Base-by-base conservation (phyloP, 1,284 basidiomycete genomes). In the Ganoderma meredithae region DNA sequence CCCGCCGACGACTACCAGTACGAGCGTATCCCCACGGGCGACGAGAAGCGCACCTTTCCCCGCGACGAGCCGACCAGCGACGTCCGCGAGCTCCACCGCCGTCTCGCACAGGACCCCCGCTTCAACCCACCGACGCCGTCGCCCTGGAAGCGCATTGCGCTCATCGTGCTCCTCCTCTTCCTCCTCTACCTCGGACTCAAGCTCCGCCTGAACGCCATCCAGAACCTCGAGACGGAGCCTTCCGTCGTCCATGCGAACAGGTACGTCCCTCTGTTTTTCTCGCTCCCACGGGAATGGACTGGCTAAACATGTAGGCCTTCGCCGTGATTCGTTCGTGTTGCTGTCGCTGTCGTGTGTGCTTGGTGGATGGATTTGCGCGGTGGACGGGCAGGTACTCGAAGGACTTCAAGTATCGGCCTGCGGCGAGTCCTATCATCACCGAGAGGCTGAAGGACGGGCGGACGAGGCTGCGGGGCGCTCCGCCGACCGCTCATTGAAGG, bases 351-450 rank as follows among this genome's bases (percentile, higher is more conserved):
- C 27, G 27, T 36, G 36, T 36, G 36, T 36, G 43, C 2, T 44
- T 17, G 44, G 8, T 44, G 43, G n/a, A 5, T 49, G 22, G 10
- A 22, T 25, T 22, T 49, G 22, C 22, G 49, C 12, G 49, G 47
- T 63, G 56, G 52, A 25, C 31, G 22, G 43, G 44, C 67, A 91
- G 90, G 71, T 92, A 91, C 74, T 91, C 89, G 33, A 85, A 87
- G 68, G 86, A 90, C 59, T 83, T 83, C 78, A 89, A 88, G 76
- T 91, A 83, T 75, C 81, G 90, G 67, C 90, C 90, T 1, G 90
- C 90, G 22, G 90, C 89, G 13, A 88, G 86, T 69, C 90, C 90
- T n/a, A 80, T 91, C 59, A 81, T 91, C 68, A 90, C 88, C 0
- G 88, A 91, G 75, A 83, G 78, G 9, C 75, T 91, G 66, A 85